These are phyloP conservation scores for Purpureocillium takamizusanense DNA, from an alignment of 2,329 filamentous ascomycete genomes.

Conservation along the genomic window DNA sequence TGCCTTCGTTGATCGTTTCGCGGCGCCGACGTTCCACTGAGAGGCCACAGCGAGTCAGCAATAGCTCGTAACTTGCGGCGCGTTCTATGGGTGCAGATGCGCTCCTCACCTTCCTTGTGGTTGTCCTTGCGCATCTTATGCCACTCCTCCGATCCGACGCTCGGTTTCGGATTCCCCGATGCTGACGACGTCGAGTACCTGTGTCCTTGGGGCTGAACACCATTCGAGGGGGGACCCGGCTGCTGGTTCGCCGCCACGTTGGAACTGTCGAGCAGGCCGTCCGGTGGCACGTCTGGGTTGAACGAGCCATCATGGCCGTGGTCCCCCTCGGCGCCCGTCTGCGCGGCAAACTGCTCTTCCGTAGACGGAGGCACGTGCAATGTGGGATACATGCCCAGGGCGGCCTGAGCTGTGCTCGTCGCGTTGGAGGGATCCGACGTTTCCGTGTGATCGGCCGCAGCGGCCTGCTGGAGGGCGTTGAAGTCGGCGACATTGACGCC, in stretches of 20 bases:
- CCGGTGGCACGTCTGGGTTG: slow-evolving; percentile 21
- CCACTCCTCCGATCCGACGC: slow-evolving; percentile 96
- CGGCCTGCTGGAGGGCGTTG: slow-evolving; percentile 46
- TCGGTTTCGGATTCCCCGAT: slow-evolving; percentile 57
- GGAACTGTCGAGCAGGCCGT: slow-evolving; percentile 19
- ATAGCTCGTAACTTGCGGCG: too few species aligned
- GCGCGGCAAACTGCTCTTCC: slow-evolving; percentile 51
- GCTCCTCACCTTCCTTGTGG: slow-evolving; percentile 81
- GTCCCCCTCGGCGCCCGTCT: slow-evolving; percentile 26
- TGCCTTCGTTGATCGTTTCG: slow-evolving; percentile 98
- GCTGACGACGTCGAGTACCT: slow-evolving; percentile 28
- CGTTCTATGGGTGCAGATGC: too few species aligned
- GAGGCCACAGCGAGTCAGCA: too few species aligned
- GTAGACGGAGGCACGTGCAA: slow-evolving; percentile 49
- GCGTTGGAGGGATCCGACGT: slow-evolving; percentile 41
- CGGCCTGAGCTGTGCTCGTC: slow-evolving; percentile 51
- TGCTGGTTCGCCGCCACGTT: slow-evolving; percentile 13
- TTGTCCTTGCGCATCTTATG: slow-evolving; percentile 96
- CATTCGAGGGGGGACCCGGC: slow-evolving; percentile 29
- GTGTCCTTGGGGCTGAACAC: slow-evolving; percentile 20
- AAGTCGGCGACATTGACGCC: slow-evolving; percentile 45
- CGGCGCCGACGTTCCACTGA: slow-evolving; percentile 92
- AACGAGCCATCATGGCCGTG: slow-evolving; percentile 24
- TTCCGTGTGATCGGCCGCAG: slow-evolving; percentile 36
- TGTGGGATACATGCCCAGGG: slow-evolving; percentile 50